A percentile compares a stretch with the other conserved stretches of the same genome.
Conservation (phyloP, 1,139 yeast species). For the Casaregolazyma suthepensis region DNA sequence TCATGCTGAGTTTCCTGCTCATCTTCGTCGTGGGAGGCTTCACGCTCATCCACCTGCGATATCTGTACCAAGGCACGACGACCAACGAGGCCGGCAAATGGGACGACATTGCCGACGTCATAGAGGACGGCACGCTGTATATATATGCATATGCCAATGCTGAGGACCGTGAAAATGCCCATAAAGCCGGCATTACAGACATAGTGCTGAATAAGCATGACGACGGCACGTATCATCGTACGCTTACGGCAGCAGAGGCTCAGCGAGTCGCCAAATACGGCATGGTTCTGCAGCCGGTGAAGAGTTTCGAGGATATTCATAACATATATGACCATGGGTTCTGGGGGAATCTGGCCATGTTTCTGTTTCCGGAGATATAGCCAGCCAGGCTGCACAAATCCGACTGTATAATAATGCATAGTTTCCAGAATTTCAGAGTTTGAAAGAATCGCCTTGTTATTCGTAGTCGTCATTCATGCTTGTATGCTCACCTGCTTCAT, state of each 20-base stretch:
- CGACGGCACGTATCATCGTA: conserved; percentile 27
- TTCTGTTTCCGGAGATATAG: conserved; percentile 28
- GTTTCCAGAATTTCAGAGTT: too few relatives aligned
- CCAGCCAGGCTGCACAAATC: too few relatives aligned
- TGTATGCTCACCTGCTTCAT: neutral
- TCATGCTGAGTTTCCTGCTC: conserved; percentile 50
- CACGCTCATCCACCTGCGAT: conserved; percentile 52
- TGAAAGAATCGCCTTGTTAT: neutral
- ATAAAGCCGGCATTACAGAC: conserved; percentile 18
- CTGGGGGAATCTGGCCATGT: conserved; percentile 40
- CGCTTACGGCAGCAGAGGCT: conserved; percentile 24
- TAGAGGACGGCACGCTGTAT: conserved; percentile 43
- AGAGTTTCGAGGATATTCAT: conserved; percentile 43
- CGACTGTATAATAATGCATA: neutral
- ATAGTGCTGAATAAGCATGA: conserved; percentile 28
- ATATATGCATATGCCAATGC: conserved; percentile 23
- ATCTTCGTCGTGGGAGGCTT: conserved; percentile 52
- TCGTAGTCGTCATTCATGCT: neutral
- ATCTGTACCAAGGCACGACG: conserved; percentile 76
- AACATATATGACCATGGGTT: conserved; percentile 71
- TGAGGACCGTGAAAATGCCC: conserved; percentile 12
- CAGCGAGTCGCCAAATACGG: conserved; percentile 17
- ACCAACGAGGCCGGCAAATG: conserved; percentile 86
- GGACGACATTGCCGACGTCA: conserved; percentile 62
- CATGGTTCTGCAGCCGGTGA: conserved; percentile 30